Evolutionary conservation across 169 alveolate genomes (phyloP).

Genomic region (Eimeria acervulina): DNA sequence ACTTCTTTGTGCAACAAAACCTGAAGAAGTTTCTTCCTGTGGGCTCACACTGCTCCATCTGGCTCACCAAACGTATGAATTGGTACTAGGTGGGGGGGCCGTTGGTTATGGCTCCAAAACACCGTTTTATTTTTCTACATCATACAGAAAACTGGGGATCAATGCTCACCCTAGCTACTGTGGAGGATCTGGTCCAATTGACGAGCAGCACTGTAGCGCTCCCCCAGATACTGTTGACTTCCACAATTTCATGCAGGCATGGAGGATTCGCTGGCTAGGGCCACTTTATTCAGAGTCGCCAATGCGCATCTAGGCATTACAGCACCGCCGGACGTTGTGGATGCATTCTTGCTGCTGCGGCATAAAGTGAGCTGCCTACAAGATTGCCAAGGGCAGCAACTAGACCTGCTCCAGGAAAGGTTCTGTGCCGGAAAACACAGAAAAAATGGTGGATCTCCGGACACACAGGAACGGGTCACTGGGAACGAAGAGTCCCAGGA

Average conservation of each 20-base stretch:
- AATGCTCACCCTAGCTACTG: not conserved
- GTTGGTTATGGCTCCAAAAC: not conserved
- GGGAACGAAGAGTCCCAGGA: not conserved
- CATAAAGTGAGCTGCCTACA: not conserved
- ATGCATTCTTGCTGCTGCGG: conserved; percentile 21
- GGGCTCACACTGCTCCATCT: not conserved
- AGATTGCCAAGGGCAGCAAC: conserved; percentile 14
- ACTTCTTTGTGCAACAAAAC: not conserved
- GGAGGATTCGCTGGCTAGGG: not conserved
- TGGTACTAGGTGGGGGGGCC: not conserved
- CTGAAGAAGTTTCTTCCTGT: conserved; percentile 29
- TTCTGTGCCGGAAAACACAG: not conserved
- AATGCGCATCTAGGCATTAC: conserved; percentile 11
- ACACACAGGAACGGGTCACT: not conserved
- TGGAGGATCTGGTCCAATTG: not conserved
- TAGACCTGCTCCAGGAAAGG: conserved; percentile 2
- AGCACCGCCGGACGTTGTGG: conserved; percentile 46
- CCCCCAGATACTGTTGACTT: not conserved
- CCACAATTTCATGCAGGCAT: conserved; percentile 16
- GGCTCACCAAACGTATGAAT: not conserved
- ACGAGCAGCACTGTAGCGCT: not conserved
- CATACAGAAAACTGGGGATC: not conserved
- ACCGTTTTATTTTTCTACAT: not conserved
- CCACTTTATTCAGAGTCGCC: not conserved
- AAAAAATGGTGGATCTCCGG: not conserved